phyloP scores from a whole-genome alignment of 2,329 filamentous ascomycete genomes.

The Ophiostoma montium region DNA sequence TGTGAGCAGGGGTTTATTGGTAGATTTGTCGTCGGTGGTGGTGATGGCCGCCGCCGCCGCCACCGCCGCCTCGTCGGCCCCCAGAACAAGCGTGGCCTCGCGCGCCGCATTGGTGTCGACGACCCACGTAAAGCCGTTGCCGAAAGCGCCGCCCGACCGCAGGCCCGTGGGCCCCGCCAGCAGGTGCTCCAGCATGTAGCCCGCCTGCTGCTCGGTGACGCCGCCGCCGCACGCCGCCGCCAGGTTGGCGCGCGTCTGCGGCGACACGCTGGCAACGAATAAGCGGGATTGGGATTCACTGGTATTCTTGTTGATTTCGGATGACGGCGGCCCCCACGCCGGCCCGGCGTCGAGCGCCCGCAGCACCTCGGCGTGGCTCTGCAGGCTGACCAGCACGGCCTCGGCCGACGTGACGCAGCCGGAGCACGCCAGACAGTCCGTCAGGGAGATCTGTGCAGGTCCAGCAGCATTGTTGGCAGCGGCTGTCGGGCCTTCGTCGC shows the following conservation, averaged over 20 bases:
- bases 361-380: constrained; percentile 86
- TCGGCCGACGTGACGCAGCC: constrained; percentile 96
- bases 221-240: constrained; percentile 67
- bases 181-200: constrained; percentile 70
- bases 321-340: constrained; percentile 18
- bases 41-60: too few species aligned
- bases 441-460: constrained; percentile 86
- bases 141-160: constrained; percentile 52
- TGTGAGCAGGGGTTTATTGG: constrained; percentile 48
- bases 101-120: constrained; percentile 77
- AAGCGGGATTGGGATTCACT: constrained; percentile 51
- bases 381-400: constrained; percentile 87
- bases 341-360: constrained; percentile 59
- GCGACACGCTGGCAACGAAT: constrained; percentile 80
- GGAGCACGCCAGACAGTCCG: constrained; percentile 93
- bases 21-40: too few species aligned
- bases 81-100: constrained; percentile 69
- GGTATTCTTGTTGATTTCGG: neutral
- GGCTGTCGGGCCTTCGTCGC: constrained; percentile 62
- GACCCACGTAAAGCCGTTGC: constrained; percentile 75
- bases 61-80: constrained; percentile 54
- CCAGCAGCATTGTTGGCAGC: constrained; percentile 27
- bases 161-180: constrained; percentile 58
- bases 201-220: constrained; percentile 58
- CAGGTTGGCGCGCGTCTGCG: constrained; percentile 77